Conservation (phyloP, 2,329 filamentous ascomycete genomes). For the Fusarium hainanense region DNA sequence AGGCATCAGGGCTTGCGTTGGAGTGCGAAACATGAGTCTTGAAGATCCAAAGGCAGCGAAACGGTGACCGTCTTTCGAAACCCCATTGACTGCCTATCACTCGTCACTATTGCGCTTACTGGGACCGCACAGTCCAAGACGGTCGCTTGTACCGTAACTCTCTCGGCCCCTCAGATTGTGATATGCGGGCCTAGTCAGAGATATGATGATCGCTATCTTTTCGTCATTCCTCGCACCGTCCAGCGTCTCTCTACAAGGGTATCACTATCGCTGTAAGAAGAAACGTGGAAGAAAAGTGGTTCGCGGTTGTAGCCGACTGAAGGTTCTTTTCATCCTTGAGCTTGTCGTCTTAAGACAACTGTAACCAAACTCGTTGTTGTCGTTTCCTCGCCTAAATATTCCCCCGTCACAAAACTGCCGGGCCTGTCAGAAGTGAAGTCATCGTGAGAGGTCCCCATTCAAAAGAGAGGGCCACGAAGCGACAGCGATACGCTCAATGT, state of each 20-base stretch:
- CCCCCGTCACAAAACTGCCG: constrained; percentile 10
- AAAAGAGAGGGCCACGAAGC: constrained; percentile 8
- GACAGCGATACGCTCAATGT: constrained; percentile 30
- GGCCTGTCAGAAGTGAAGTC: constrained; percentile 39
- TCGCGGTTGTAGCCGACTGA: constrained; percentile 35
- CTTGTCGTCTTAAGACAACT: constrained; percentile 19
- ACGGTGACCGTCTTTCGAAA: constrained; percentile 38
- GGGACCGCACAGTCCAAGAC: constrained; percentile 40
- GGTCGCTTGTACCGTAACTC: constrained; percentile 30
- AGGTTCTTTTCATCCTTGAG: constrained; percentile 20
- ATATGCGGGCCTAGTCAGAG: constrained; percentile 17
- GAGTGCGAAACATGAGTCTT: neutral
- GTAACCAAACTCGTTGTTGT: constrained; percentile 3
- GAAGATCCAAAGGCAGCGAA: constrained; percentile 28
- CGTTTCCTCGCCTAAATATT: constrained; percentile 14
- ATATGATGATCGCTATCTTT: constrained; percentile 23
- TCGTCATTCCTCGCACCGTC: constrained; percentile 37
- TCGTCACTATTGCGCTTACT: constrained; percentile 3
- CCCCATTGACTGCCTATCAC: constrained; percentile 27
- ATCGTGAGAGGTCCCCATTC: constrained; percentile 35
- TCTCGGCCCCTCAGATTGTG: constrained; percentile 20
- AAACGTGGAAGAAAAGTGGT: constrained; percentile 42
- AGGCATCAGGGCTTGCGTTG: constrained; percentile 8
- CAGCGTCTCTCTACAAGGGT: constrained; percentile 7
- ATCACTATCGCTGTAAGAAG: constrained; percentile 21